phyloP scores from a whole-genome alignment of 2,329 filamentous ascomycete species.

The Paracorniculantispora psalliotae region DNA sequence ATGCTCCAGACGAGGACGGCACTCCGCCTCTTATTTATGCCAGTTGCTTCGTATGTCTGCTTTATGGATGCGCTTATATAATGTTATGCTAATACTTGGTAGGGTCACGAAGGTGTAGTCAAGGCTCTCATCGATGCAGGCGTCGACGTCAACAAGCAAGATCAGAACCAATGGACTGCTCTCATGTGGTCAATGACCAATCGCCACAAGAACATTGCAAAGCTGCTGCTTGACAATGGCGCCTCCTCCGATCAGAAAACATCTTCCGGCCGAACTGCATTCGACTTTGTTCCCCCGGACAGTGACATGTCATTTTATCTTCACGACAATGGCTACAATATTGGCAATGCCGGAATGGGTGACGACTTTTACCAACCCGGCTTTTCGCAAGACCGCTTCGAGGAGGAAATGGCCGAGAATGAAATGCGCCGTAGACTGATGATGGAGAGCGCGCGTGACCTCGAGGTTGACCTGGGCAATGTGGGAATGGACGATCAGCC shows the following conservation, averaged over 20 bases:
- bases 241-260: slow-evolving; percentile 96
- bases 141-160: slow-evolving; percentile 85
- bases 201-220: slow-evolving; percentile 91
- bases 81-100: slow-evolving; percentile 16
- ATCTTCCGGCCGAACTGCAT: slow-evolving; percentile 85
- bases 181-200: slow-evolving; percentile 99
- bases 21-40: slow-evolving; percentile 97
- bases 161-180: slow-evolving; percentile 94
- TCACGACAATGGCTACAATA: slow-evolving; percentile 87
- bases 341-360: slow-evolving; percentile 70
- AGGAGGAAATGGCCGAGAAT: slow-evolving; percentile 95
- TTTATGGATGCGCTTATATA: not conserved
- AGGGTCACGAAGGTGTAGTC: slow-evolving; percentile 89
- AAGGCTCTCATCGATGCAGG: slow-evolving; percentile 77
- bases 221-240: slow-evolving; percentile 84
- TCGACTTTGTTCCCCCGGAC: slow-evolving; percentile 91
- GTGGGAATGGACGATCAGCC: slow-evolving; percentile 93
- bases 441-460: slow-evolving; percentile 97
- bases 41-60: slow-evolving; percentile 77
- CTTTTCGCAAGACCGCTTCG: slow-evolving; percentile 87
- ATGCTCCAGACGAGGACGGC: slow-evolving; percentile 87
- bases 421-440: slow-evolving; percentile 95
- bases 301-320: slow-evolving; percentile 96
- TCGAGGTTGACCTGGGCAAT: slow-evolving; percentile 94
- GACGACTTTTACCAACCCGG: slow-evolving; percentile 95